These are phyloP conservation scores for Scutellaria barbata DNA, from an alignment of 257 asterid species.

Conservation along the genomic window DNA sequence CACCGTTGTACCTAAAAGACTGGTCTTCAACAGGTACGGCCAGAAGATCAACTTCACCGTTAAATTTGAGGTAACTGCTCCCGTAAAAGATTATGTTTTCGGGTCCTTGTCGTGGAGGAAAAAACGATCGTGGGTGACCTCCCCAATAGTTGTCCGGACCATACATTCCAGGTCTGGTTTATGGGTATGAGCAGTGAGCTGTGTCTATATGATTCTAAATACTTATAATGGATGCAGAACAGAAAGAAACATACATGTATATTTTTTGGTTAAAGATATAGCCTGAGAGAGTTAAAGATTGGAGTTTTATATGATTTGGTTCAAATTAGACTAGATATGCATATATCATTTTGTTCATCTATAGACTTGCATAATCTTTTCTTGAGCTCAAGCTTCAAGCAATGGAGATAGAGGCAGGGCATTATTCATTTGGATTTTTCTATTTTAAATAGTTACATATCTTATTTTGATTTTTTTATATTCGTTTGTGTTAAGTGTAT, in stretches of 20 bases:
- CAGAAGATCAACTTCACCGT: slow-evolving; percentile 73
- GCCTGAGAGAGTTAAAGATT: slow-evolving; percentile 22
- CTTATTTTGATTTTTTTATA: background rate
- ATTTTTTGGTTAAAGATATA: background rate
- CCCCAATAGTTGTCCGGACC: slow-evolving; percentile 70
- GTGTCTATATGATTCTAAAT: background rate
- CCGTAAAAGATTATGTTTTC: slow-evolving; percentile 65
- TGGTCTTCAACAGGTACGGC: slow-evolving; percentile 56
- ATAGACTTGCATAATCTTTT: slow-evolving; percentile 14
- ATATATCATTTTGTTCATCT: slow-evolving; percentile 18
- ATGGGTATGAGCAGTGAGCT: slow-evolving; percentile 18
- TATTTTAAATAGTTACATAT: background rate
- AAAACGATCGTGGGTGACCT: slow-evolving; percentile 58
- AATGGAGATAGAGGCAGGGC: slow-evolving; percentile 7
- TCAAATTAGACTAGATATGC: slow-evolving; percentile 1
- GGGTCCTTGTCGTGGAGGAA: slow-evolving; percentile 92
- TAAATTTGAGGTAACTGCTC: slow-evolving; percentile 64
- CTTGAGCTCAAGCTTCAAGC: slow-evolving; percentile 18
- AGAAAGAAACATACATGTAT: background rate
- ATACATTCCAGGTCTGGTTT: slow-evolving; percentile 50
- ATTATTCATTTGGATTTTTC: background rate
- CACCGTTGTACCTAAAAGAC: slow-evolving; percentile 64
- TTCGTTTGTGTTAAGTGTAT: background rate
- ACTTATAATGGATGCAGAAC: slow-evolving; percentile 13
- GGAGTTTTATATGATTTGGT: slow-evolving; percentile 12